Evolutionary conservation across 148 eudicot species (phyloP), one percentile per base, ranked within the genome.

Genomic region (Suaeda aralocaspica): DNA sequence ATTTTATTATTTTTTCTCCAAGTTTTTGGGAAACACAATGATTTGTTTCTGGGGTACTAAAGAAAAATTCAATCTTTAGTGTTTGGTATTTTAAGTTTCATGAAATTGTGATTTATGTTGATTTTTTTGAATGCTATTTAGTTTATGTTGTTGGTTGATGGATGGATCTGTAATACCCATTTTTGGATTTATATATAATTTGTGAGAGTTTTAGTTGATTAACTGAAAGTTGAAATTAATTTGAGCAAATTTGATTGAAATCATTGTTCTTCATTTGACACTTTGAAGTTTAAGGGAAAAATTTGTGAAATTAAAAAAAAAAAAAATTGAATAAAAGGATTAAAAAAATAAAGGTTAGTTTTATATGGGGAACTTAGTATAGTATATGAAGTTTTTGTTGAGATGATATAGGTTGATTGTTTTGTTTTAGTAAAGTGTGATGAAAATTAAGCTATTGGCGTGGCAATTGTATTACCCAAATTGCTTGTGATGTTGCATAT

Each of bases 111-210:
- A 61, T 72, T 72, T 71, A 21, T 67, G 68, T 33, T 51, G 13
- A 67, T 67, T 67, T 61, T 18, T 0, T 63, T 42, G 33, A 52
- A 7, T 61, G 48, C 31, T 26, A 26, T 60, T 67, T n/a, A 41
- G 41, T 6, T 62, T 12, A 16, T 48, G 21, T 15, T 64, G 29
- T 49, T 34, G 45, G 44, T 52, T 42, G 46, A 44, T 18, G 53
- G 57, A 67, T 77, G 69, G 75, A 59, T 61, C 58, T 72, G 73
- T 31, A 24, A 42, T 30, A 49, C 51, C 64, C 76, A 41, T 24
- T 24, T n/a, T 60, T 31, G 59, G n/a, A 42, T 29, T 44, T 59
- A 4, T 36, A 8, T 36, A 36, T 36, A 36, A 3, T 36, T 36
- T 36, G 30, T 63, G 67, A 63, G 10, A 14, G 11, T 63, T 63